Percentiles rank a stretch among this genome's conserved stretches.
Conservation (phyloP, 768 basidiomycete species). For the Russula virescens region DNA sequence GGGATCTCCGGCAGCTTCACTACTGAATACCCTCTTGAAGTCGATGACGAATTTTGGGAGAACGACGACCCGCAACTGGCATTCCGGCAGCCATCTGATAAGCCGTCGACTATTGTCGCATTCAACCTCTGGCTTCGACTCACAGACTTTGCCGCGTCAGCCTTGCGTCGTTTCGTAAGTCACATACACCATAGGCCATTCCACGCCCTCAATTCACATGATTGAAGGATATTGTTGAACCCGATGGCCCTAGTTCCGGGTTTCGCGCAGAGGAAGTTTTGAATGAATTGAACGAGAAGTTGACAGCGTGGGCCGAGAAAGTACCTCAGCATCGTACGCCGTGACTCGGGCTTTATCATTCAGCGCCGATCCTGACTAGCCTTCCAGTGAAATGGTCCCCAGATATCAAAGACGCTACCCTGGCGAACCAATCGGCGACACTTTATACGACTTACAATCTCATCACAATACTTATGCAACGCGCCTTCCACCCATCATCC, state of each 20-base stretch:
- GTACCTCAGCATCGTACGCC: slow-evolving; percentile 31
- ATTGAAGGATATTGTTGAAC: slow-evolving; percentile 9
- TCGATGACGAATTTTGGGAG: slow-evolving; percentile 56
- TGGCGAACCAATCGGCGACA: slow-evolving; percentile 40
- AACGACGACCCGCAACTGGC: slow-evolving; percentile 34
- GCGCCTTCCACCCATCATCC: slow-evolving; percentile 59
- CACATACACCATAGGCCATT: background rate
- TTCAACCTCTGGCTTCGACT: slow-evolving; percentile 42
- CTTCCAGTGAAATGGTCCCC: slow-evolving; percentile 40
- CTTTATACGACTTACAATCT: slow-evolving; percentile 48
- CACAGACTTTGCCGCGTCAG: slow-evolving; percentile 41
- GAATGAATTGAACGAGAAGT: slow-evolving; percentile 40
- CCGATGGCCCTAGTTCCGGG: slow-evolving; percentile 3
- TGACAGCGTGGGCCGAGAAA: slow-evolving; percentile 35
- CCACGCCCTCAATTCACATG: background rate
- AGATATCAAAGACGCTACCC: slow-evolving; percentile 33
- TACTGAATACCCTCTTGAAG: slow-evolving; percentile 43
- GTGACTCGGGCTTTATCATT: background rate
- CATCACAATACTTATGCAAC: slow-evolving; percentile 68
- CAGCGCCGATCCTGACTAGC: background rate
- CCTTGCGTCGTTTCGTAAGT: slow-evolving; percentile 41
- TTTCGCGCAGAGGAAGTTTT: slow-evolving; percentile 33
- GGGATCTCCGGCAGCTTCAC: slow-evolving; percentile 36
- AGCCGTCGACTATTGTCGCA: slow-evolving; percentile 36
- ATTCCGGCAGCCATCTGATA: slow-evolving; percentile 45